Evolutionary conservation across 139 green algal genomes (phyloP).

Genomic region (Volvox africanus): DNA sequence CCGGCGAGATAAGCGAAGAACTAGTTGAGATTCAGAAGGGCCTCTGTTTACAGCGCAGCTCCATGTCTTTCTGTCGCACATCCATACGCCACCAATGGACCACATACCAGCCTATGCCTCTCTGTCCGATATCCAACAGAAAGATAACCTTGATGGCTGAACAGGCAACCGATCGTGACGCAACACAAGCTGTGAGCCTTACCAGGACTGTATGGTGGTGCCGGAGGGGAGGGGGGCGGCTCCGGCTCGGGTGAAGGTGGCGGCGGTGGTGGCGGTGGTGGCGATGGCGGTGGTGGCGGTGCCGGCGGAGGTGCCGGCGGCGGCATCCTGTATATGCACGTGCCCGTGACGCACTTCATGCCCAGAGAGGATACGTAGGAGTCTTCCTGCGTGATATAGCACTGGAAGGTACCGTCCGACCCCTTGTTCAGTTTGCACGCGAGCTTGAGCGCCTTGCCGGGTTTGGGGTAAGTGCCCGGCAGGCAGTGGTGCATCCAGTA

Average conservation of each 20-base stretch:
- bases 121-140: too few species aligned
- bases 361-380: conserved; percentile 71
- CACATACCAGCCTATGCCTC: too few species aligned
- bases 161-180: too few species aligned
- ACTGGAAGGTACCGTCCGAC: conserved; percentile 69
- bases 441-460: conserved; percentile 60
- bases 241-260: background rate
- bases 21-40: too few species aligned
- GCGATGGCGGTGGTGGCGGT: too few species aligned
- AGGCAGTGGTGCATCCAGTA: conserved; percentile 75
- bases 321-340: conserved; percentile 67
- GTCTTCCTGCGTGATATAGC: conserved; percentile 78
- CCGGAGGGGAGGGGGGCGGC: background rate
- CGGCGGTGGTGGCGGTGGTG: conserved; percentile 17
- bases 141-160: too few species aligned
- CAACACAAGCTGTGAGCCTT: too few species aligned
- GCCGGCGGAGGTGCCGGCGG: too few species aligned
- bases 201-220: conserved; percentile 33
- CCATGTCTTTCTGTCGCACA: too few species aligned
- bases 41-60: too few species aligned
- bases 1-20: too few species aligned
- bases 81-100: too few species aligned
- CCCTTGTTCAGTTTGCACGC: conserved; percentile 60
- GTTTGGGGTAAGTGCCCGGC: conserved; percentile 64
- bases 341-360: conserved; percentile 70